Evolutionary conservation across 2,329 filamentous ascomycete species (phyloP).

Genomic region (Neonectria neomacrospora): DNA sequence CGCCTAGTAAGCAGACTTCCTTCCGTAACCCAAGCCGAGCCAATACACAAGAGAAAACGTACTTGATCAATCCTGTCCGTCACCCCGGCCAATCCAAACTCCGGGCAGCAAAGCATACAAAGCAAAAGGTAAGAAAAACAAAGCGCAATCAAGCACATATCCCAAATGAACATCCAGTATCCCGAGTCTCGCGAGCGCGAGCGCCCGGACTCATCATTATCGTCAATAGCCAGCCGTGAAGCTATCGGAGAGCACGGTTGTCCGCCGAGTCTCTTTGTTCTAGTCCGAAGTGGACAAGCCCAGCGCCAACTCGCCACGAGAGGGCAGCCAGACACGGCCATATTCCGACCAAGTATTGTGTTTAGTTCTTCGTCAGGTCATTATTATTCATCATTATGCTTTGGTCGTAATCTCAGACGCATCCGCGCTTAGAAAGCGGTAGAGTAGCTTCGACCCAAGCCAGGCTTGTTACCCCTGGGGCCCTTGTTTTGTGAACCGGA

Average conservation of each 20-base stretch:
- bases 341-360: slow-evolving; percentile 31
- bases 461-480: slow-evolving; percentile 44
- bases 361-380: slow-evolving; percentile 44
- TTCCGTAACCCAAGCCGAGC: slow-evolving; percentile 23
- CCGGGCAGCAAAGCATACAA: slow-evolving; percentile 37
- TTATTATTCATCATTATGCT: slow-evolving; percentile 44
- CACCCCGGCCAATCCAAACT: slow-evolving; percentile 44
- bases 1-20: slow-evolving; percentile 27
- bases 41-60: slow-evolving; percentile 22
- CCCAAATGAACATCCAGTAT: slow-evolving; percentile 37
- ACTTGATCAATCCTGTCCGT: slow-evolving; percentile 32
- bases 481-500: slow-evolving; percentile 51
- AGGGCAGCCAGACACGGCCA: slow-evolving; percentile 26
- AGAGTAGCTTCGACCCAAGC: slow-evolving; percentile 47
- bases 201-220: slow-evolving; percentile 46
- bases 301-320: slow-evolving; percentile 28
- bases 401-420: slow-evolving; percentile 33
- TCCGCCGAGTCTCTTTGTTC: slow-evolving; percentile 37
- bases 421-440: slow-evolving; percentile 44
- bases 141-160: slow-evolving; percentile 36
- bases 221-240: slow-evolving; percentile 47
- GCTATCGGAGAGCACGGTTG: slow-evolving; percentile 36
- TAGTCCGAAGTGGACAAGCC: slow-evolving; percentile 39
- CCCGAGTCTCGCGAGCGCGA: slow-evolving; percentile 40
- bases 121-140: slow-evolving; percentile 23